Base-by-base conservation (phyloP, 2,329 filamentous ascomycete species). In the Alternaria sp. region DNA sequence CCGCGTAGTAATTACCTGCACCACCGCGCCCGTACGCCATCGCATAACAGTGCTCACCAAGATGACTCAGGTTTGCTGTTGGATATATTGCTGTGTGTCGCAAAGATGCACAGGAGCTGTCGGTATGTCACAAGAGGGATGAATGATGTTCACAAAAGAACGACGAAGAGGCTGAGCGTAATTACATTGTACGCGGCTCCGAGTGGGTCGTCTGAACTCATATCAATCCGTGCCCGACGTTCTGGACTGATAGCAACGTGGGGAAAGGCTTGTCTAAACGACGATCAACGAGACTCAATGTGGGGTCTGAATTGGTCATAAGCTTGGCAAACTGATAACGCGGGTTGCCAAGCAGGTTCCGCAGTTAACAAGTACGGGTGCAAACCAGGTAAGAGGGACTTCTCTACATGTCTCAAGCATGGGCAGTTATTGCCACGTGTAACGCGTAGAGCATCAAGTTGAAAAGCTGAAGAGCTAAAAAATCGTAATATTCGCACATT, bases 1-100 rank as follows among this genome's bases (percentile, higher is more conserved):
- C 66, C 51, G 75, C 75, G 46, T 70, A 71, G 49, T 81, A 80
- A 62, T 83, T 83, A 22, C 81, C 81, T 18, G 80, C 81, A 41
- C 81, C 81, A 48, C 81, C 81, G 46, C 81, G 78, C 51, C 81
- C 81, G 64, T 74, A 73, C 54, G 72, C 69, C 71, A 74, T 78
- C 9, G 46, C 30, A 20, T 26, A 36, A 16, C 1, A 30, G 38
- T 49, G 32, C 46, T 49, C 8, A 18, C 20, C n/a, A n/a, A n/a
- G 32, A 49, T 65, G 28, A 36, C 11, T 20, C 47, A n/a, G 1
- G 24, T 48, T 28, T 8, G 14, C 26, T 43, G n/a, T 12, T 28
- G 38, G n/a, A 12, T 18, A 12, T 26, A 8, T 56, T 34, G 20
- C 6, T 49, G 46, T 44, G 7, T 16, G 30, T 7, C 2, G 34